phyloP scores from a whole-genome alignment of 2,329 filamentous ascomycete genomes.

The Trichoderma sp. region DNA sequence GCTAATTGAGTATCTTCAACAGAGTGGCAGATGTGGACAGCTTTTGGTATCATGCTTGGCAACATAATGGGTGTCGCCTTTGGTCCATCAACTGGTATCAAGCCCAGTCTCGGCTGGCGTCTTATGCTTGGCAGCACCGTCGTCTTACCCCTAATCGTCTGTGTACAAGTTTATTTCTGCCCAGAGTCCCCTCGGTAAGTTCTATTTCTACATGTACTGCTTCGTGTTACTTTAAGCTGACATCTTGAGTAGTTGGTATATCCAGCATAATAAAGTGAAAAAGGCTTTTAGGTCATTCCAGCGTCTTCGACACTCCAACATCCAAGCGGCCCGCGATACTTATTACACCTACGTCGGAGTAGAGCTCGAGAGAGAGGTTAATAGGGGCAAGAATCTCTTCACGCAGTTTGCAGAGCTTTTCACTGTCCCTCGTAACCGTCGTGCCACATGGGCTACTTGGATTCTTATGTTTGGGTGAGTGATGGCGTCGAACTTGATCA shows the following conservation, averaged over 20 bases:
- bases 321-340: conserved; percentile 63
- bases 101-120: conserved; percentile 58
- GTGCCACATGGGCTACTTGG: conserved; percentile 65
- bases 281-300: conserved; percentile 58
- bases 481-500: too few species aligned
- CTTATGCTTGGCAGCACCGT: conserved; percentile 65
- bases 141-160: conserved; percentile 54
- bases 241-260: conserved; percentile 55
- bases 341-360: conserved; percentile 53
- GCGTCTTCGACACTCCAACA: conserved; percentile 55
- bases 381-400: conserved; percentile 48
- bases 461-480: conserved; percentile 60
- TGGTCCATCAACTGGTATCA: conserved; percentile 42
- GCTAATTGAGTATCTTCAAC: background rate
- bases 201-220: too few species aligned
- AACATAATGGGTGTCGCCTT: conserved; percentile 58
- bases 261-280: conserved; percentile 51
- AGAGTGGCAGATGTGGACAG: conserved; percentile 33
- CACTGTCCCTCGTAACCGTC: conserved; percentile 56
- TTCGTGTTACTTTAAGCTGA: background rate
- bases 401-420: conserved; percentile 57
- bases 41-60: conserved; percentile 50
- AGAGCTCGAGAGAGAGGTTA: conserved; percentile 36
- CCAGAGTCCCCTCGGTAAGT: conserved; percentile 59
- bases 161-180: conserved; percentile 64